Percentiles rank a stretch among this genome's conserved stretches.
phyloP scores from a whole-genome alignment of 768 basidiomycete species.

The Suillus fuscotomentosus region DNA sequence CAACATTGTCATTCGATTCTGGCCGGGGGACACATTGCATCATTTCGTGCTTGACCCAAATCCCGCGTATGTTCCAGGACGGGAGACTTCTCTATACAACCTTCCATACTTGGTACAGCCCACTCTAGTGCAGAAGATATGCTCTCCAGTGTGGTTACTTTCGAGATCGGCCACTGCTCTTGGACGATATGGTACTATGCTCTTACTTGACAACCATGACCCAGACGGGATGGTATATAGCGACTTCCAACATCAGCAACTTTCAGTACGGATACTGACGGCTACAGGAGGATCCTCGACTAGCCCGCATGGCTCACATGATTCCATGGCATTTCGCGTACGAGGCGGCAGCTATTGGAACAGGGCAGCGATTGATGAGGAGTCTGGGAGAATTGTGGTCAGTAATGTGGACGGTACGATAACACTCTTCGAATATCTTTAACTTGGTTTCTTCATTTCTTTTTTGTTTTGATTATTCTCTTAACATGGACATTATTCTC shows the following conservation, averaged over 20 bases:
- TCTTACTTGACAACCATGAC: conserved; percentile 67
- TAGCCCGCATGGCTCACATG: neutral
- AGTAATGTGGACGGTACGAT: conserved; percentile 24
- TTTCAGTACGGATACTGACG: conserved; percentile 41
- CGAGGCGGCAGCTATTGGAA: conserved; percentile 18
- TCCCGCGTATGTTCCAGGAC: conserved; percentile 27
- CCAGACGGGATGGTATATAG: conserved; percentile 45
- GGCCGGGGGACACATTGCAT: conserved; percentile 71
- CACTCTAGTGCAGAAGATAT: conserved; percentile 37
- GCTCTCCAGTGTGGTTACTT: conserved; percentile 37
- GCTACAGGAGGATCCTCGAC: neutral
- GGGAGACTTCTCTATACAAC: conserved; percentile 30
- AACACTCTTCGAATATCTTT: conserved; percentile 49
- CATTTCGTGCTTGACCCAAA: conserved; percentile 54
- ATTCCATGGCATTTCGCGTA: conserved; percentile 42
- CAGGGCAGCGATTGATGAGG: no score
- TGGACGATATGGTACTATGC: conserved; percentile 57
- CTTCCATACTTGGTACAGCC: conserved; percentile 45
- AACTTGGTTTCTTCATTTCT: conserved; percentile 4
- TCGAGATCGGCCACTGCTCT: conserved; percentile 31
- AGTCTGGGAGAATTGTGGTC: no score
- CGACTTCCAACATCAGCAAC: conserved; percentile 51
- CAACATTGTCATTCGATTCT: conserved; percentile 60
- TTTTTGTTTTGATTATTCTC: neutral
- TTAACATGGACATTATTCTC: neutral